These are phyloP conservation scores for Candida ulmi DNA, from an alignment of 805 yeast genomes.

Conservation along the genomic window DNA sequence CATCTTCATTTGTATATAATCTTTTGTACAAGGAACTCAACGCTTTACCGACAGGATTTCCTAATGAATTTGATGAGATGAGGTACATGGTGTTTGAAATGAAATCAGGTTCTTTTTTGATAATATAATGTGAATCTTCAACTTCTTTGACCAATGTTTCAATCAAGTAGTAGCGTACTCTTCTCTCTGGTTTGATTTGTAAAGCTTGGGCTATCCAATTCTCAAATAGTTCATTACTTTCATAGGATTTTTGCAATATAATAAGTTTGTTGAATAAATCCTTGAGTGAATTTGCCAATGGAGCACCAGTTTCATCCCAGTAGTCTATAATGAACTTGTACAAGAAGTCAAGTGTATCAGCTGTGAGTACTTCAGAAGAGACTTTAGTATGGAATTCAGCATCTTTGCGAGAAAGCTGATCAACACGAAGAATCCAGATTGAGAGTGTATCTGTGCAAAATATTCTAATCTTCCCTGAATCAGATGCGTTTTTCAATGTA, in stretches of 20 bases:
- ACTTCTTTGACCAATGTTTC: constrained; percentile 50
- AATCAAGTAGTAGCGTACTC: constrained; percentile 56
- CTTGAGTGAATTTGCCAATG: constrained; percentile 62
- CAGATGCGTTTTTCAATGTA: constrained; percentile 27
- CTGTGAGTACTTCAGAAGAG: constrained; percentile 10
- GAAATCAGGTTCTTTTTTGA: constrained; percentile 40
- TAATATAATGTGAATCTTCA: constrained; percentile 32
- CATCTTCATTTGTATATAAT: constrained; percentile 26
- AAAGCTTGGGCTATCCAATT: constrained; percentile 44
- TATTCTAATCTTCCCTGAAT: constrained; percentile 33
- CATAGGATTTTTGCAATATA: constrained; percentile 28
- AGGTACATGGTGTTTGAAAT: constrained; percentile 39
- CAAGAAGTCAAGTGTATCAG: constrained; percentile 24
- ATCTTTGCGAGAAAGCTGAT: constrained; percentile 30
- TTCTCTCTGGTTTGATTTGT: constrained; percentile 41
- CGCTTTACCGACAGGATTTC: constrained; percentile 62
- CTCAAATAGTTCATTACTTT: constrained; percentile 23
- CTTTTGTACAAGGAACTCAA: constrained; percentile 35
- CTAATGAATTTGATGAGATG: constrained; percentile 54
- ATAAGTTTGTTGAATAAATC: constrained; percentile 55
- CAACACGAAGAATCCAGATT: constrained; percentile 56
- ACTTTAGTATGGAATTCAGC: constrained; percentile 6
- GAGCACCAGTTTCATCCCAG: constrained; percentile 67
- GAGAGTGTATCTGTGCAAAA: constrained; percentile 54
- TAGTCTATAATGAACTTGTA: constrained; percentile 57